A percentile compares a stretch with the other conserved stretches of the same genome.
These are phyloP conservation scores for Diplodia sapinea DNA, from an alignment of 2,329 filamentous ascomycete species.

Conservation along the genomic window DNA sequence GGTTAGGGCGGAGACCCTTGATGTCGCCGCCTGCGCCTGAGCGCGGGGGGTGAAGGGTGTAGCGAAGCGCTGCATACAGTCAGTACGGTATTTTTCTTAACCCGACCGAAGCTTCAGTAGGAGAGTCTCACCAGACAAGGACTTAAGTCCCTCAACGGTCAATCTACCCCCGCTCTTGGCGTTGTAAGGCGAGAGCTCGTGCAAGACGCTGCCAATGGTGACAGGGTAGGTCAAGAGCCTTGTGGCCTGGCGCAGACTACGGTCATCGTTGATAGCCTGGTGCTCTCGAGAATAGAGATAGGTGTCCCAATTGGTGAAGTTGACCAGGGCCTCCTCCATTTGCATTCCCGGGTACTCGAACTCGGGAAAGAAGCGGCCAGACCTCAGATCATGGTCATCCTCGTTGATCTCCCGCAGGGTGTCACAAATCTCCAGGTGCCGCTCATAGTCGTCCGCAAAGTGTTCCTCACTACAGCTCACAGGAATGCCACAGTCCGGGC, in stretches of 20 bases:
- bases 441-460: constrained; percentile 95
- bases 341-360: constrained; percentile 89
- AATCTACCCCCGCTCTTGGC: constrained; percentile 76
- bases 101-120: constrained; percentile 34
- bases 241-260: constrained; percentile 90
- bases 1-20: constrained; percentile 79
- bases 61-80: constrained; percentile 73
- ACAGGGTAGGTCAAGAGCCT: constrained; percentile 91
- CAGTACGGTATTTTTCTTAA: neutral
- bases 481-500: constrained; percentile 92
- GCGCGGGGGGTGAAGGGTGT: constrained; percentile 87
- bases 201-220: constrained; percentile 87
- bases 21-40: constrained; percentile 75
- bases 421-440: constrained; percentile 90
- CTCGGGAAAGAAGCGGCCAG: constrained; percentile 89
- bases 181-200: constrained; percentile 92
- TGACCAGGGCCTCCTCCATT: constrained; percentile 89
- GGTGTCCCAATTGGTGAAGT: constrained; percentile 99
- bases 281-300: constrained; percentile 93
- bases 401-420: constrained; percentile 92
- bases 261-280: constrained; percentile 86
- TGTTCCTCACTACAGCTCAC: constrained; percentile 94
- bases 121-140: constrained; percentile 75
- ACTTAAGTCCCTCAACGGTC: constrained; percentile 89
- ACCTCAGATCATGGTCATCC: constrained; percentile 93